Conservation (phyloP, 345 rosid species). For the Limnanthes douglasii region DNA sequence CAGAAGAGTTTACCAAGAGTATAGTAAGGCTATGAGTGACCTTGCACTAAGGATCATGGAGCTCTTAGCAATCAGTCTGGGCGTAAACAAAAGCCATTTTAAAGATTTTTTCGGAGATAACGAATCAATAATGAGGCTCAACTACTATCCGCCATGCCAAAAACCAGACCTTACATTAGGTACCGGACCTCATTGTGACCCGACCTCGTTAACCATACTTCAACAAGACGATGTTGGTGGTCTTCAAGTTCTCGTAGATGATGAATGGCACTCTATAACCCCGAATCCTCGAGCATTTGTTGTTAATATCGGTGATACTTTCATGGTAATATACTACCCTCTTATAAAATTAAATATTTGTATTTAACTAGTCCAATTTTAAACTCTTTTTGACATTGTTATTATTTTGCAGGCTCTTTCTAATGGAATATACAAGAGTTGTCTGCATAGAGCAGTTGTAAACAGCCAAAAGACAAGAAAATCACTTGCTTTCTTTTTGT, state of each 20-base stretch:
- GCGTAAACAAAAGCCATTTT: slow-evolving; percentile 8
- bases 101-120: slow-evolving; percentile 31
- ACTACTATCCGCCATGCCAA: slow-evolving; percentile 54
- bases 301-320: slow-evolving; percentile 69
- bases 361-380: slow-evolving; percentile 6
- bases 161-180: slow-evolving; percentile 45
- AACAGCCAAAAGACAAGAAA: slow-evolving; percentile 24
- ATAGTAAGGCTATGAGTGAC: slow-evolving; percentile 14
- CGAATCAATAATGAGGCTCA: slow-evolving; percentile 48
- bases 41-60: slow-evolving; percentile 16
- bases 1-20: slow-evolving; percentile 17
- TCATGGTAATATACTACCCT: slow-evolving; percentile 28
- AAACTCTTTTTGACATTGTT: too few relatives aligned
- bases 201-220: slow-evolving; percentile 68
- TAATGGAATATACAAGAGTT: slow-evolving; percentile 45
- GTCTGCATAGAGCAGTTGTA: slow-evolving; percentile 57
- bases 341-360: slow-evolving; percentile 2
- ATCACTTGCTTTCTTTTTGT: slow-evolving; percentile 45
- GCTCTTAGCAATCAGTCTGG: slow-evolving; percentile 21
- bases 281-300: slow-evolving; percentile 53
- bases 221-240: slow-evolving; percentile 80
- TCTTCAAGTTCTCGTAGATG: slow-evolving; percentile 46
- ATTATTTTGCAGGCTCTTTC: slow-evolving; percentile 40
- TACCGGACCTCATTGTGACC: slow-evolving; percentile 87
- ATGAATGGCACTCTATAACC: slow-evolving; percentile 42